Evolutionary conservation across 2,329 filamentous ascomycete species (phyloP).

Genomic region (Ophioceras dolichostomum): DNA sequence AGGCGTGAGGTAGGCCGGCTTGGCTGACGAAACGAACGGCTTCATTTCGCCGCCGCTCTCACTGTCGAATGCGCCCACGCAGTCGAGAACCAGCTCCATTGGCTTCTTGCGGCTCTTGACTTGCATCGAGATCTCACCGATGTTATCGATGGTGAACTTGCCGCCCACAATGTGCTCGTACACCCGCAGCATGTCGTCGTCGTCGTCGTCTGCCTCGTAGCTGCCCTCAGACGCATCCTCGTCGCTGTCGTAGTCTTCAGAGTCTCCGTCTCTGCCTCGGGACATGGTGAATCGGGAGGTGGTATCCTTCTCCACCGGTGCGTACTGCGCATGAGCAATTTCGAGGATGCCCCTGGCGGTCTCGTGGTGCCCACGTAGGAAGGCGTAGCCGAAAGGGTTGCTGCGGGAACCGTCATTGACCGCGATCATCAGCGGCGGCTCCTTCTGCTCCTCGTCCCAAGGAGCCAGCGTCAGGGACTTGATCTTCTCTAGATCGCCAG

Average conservation of each 20-base stretch:
- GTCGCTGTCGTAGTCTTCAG: slow-evolving; percentile 15
- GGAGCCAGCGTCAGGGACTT: slow-evolving; percentile 49
- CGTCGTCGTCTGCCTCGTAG: slow-evolving; percentile 15
- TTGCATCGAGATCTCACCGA: slow-evolving; percentile 55
- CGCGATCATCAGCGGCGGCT: slow-evolving; percentile 52
- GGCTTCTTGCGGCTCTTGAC: slow-evolving; percentile 54
- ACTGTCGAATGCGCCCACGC: too few species aligned
- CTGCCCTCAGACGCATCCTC: neutral
- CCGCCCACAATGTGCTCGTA: slow-evolving; percentile 47
- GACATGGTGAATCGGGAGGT: slow-evolving; percentile 36
- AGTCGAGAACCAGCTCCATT: slow-evolving; percentile 33
- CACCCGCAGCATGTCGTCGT: slow-evolving; percentile 28
- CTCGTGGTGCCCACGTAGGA: slow-evolving; percentile 51
- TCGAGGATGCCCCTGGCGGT: slow-evolving; percentile 56
- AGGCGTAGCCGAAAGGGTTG: slow-evolving; percentile 56
- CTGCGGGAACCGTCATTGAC: slow-evolving; percentile 37
- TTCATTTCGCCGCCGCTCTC: too few species aligned
- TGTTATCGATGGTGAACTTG: slow-evolving; percentile 62
- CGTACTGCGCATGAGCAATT: slow-evolving; percentile 58
- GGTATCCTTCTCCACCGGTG: slow-evolving; percentile 34
- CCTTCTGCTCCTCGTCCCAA: slow-evolving; percentile 40
- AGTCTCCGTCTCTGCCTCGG: slow-evolving; percentile 22
- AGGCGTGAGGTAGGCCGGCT: slow-evolving; percentile 8
- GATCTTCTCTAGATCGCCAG: slow-evolving; percentile 52
- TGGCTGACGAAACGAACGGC: slow-evolving; percentile 17